A percentile compares a stretch with the other conserved stretches of the same genome.
These are phyloP conservation scores for Drechslerella coelobrocha DNA, from an alignment of 2,329 filamentous ascomycete genomes.

Conservation along the genomic window DNA sequence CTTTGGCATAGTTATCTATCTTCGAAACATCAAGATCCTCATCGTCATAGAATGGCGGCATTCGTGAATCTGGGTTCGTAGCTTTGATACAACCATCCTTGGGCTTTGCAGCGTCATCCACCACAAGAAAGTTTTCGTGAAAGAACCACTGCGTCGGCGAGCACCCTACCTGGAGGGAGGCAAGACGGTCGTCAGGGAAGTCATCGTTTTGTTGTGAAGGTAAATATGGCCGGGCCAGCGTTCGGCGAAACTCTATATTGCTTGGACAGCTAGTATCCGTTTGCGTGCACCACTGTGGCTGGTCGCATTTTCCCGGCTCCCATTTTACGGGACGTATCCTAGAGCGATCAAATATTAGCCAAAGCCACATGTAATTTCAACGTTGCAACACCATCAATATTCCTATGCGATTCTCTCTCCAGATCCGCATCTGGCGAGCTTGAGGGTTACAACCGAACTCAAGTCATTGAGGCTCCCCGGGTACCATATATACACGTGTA, in stretches of 20 bases:
- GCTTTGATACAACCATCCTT: constrained; percentile 10
- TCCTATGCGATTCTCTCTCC: too few species aligned
- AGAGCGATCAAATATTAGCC: background rate
- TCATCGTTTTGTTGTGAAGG: background rate
- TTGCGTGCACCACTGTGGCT: constrained; percentile 11
- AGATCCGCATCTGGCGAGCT: too few species aligned
- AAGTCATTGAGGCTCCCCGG: background rate
- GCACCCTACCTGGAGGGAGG: constrained; percentile 25
- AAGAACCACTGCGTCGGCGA: constrained; percentile 29
- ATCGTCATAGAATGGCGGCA: constrained; percentile 10
- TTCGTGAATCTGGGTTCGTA: constrained; percentile 1
- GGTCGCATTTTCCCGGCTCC: background rate
- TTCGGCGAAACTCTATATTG: constrained; percentile 17
- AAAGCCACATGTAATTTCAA: too few species aligned
- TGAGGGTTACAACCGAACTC: background rate
- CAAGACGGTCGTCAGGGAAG: background rate
- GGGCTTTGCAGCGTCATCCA: background rate
- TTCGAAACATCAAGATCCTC: background rate
- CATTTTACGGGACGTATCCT: constrained; percentile 25
- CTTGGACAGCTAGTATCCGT: constrained; percentile 3
- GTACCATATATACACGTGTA: background rate
- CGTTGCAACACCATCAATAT: too few species aligned
- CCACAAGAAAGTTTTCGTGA: constrained; percentile 24
- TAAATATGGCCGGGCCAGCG: constrained; percentile 23
- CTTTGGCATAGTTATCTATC: background rate